Conservation (phyloP, 257 asterid species). For the Solanum chiquidenum region DNA sequence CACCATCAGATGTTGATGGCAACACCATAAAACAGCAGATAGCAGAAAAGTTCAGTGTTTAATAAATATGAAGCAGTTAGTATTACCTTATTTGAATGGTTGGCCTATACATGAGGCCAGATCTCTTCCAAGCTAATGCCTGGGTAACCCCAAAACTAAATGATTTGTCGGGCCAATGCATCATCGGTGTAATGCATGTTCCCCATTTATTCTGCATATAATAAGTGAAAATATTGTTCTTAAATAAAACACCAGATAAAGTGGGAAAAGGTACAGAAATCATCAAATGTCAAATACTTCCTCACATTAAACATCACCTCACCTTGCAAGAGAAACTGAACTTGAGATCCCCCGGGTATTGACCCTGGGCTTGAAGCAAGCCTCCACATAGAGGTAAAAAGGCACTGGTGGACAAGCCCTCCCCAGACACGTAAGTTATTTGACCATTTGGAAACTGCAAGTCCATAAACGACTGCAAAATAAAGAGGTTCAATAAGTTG, state of each 20-base stretch:
- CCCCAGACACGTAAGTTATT: constrained; percentile 82
- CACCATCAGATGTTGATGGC: not conserved
- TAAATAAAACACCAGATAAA: not conserved
- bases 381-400: constrained; percentile 84
- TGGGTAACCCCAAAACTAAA: constrained; percentile 73
- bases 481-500: not conserved
- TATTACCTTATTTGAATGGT: constrained; percentile 69
- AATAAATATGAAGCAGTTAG: not conserved
- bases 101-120: constrained; percentile 92
- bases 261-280: not conserved
- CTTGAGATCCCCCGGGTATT: constrained; percentile 91
- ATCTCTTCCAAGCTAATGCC: constrained; percentile 96
- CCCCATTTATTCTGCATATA: constrained; percentile 80
- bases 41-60: not conserved
- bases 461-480: constrained; percentile 87
- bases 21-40: not conserved
- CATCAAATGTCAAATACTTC: not conserved
- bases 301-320: constrained; percentile 4
- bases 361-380: constrained; percentile 95
- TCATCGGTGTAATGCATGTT: constrained; percentile 65
- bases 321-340: constrained; percentile 98
- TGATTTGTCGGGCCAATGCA: constrained; percentile 92
- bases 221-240: not conserved
- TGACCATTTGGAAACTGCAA: constrained; percentile 97
- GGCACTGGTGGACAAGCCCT: constrained; percentile 88